A percentile compares a stretch with the other conserved stretches of the same genome.
Evolutionary conservation across 2,329 filamentous ascomycete genomes (phyloP).

Genomic region (Dactylella cylindrospora): DNA sequence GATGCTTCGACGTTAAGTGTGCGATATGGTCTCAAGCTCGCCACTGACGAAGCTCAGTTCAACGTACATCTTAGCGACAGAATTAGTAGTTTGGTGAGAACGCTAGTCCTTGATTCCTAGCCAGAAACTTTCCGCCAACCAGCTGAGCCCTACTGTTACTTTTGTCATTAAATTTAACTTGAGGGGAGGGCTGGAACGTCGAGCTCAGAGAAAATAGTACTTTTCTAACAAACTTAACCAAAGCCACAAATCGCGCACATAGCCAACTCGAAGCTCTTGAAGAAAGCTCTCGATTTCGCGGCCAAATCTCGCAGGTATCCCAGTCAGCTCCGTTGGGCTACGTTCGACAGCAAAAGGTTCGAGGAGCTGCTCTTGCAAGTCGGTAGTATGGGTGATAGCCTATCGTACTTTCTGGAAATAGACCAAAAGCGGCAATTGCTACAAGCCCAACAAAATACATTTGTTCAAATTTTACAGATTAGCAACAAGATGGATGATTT

Average conservation of each 20-base stretch:
- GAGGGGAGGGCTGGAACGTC: no score
- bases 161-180: no score
- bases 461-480: constrained; percentile 18
- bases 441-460: constrained; percentile 7
- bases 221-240: no score
- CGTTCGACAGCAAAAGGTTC: constrained; percentile 14
- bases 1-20: constrained; percentile 2
- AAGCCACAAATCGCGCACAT: no score
- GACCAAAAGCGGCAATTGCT: constrained; percentile 5
- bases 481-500: constrained; percentile 17
- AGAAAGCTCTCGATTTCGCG: constrained; percentile 9
- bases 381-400: constrained; percentile 6
- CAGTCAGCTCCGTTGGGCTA: constrained; percentile 8
- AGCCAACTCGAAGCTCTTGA: no score
- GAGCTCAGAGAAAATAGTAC: no score
- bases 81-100: no score
- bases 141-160: no score
- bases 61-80: no score
- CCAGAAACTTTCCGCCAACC: no score
- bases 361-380: constrained; percentile 10
- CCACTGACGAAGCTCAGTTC: constrained; percentile 6
- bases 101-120: no score
- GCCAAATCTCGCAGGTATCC: constrained; percentile 11
- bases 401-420: constrained; percentile 17
- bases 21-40: constrained; percentile 14